A percentile compares a stretch with the other conserved stretches of the same genome.
phyloP scores from a whole-genome alignment of 306 rosid genomes.

The Albizia julibrissin region DNA sequence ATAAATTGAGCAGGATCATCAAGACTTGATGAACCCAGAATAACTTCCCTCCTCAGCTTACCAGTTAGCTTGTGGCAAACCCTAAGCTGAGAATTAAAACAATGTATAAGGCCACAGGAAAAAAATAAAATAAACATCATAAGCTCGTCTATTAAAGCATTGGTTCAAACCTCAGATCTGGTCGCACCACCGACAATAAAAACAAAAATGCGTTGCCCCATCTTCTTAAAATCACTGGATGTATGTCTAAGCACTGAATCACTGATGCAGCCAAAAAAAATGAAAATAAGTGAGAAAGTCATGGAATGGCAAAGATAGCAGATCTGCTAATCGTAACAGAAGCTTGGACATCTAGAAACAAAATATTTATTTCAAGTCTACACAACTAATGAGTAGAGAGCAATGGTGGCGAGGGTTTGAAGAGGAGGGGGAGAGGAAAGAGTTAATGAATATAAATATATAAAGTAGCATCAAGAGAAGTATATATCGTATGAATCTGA shows the following conservation, averaged over 20 bases:
- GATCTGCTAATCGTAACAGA: constrained; percentile 5
- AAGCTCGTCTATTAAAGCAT: constrained; percentile 5
- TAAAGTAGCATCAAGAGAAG: constrained; percentile 16
- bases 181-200: constrained; percentile 96
- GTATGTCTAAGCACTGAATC: constrained; percentile 86
- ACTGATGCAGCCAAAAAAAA: constrained; percentile 39
- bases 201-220: constrained; percentile 85
- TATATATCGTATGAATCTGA: constrained; percentile 18
- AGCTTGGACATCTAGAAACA: constrained; percentile 9
- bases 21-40: constrained; percentile 86
- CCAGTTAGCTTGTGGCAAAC: constrained; percentile 91
- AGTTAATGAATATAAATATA: constrained; percentile 16
- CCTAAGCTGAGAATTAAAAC: constrained; percentile 70
- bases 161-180: constrained; percentile 80
- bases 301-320: not conserved
- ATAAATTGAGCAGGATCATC: constrained; percentile 92
- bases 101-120: constrained; percentile 1
- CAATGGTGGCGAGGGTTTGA: not conserved
- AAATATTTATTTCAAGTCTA: not conserved
- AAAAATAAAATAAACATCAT: constrained; percentile 6
- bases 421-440: not conserved
- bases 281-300: constrained; percentile 12
- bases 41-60: constrained; percentile 82
- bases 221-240: constrained; percentile 88
- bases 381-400: not conserved